A percentile compares a stretch with the other conserved stretches of the same genome.
phyloP scores from a whole-genome alignment of 768 basidiomycete species.

The Tricholoma hemisulphureum region DNA sequence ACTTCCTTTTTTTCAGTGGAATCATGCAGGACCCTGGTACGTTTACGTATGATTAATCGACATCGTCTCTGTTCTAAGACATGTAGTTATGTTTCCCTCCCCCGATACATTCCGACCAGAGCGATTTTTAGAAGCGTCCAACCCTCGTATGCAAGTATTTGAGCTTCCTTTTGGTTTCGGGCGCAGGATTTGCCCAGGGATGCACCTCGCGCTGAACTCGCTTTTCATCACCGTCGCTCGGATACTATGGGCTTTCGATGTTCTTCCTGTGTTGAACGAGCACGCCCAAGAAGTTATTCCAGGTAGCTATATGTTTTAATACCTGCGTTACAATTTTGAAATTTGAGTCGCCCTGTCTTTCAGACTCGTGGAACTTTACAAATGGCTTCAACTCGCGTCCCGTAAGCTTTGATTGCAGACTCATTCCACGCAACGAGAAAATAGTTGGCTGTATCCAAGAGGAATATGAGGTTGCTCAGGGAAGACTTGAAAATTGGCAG shows the following conservation, averaged over 20 bases:
- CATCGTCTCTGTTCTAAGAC: no score
- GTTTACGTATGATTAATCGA: no score
- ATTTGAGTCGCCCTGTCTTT: background rate
- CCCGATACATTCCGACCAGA: slow-evolving; percentile 40
- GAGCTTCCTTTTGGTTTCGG: slow-evolving; percentile 43
- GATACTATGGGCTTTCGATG: slow-evolving; percentile 37
- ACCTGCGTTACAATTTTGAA: background rate
- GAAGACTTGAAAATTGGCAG: slow-evolving; percentile 18
- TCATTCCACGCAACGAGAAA: slow-evolving; percentile 25
- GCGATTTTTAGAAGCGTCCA: slow-evolving; percentile 34
- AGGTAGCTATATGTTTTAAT: background rate
- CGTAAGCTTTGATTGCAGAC: slow-evolving; percentile 30
- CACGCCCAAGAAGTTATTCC: slow-evolving; percentile 9
- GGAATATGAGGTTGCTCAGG: slow-evolving; percentile 22
- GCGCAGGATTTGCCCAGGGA: slow-evolving; percentile 37
- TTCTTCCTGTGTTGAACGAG: slow-evolving; percentile 17
- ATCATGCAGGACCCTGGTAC: slow-evolving; percentile 33
- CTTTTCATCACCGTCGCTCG: slow-evolving; percentile 35
- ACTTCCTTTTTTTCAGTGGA: slow-evolving; percentile 19
- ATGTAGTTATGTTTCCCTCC: slow-evolving; percentile 28
- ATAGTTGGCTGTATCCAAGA: slow-evolving; percentile 20
- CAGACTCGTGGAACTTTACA: slow-evolving; percentile 22
- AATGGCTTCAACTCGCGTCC: slow-evolving; percentile 35
- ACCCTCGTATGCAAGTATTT: slow-evolving; percentile 30
- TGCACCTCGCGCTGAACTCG: slow-evolving; percentile 35